phyloP scores from a whole-genome alignment of 2,329 filamentous ascomycete species.

The Aureobasidium namibiae region DNA sequence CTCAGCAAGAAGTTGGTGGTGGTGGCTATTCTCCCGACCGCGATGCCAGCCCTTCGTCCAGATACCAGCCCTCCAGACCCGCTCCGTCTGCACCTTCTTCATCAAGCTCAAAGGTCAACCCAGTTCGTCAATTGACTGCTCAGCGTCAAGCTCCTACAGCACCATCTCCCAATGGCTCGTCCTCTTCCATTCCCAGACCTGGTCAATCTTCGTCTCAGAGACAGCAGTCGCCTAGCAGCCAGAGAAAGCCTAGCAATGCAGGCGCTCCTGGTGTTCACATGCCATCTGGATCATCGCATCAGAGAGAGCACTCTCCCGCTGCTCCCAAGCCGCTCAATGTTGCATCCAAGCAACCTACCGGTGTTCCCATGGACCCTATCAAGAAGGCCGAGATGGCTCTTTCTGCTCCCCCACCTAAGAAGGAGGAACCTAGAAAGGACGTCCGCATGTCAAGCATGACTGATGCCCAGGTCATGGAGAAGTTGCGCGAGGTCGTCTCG shows the following conservation, averaged over 20 bases:
- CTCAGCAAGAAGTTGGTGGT: conserved; percentile 82
- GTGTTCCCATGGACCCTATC: conserved; percentile 55
- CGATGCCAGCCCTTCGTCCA: conserved; percentile 45
- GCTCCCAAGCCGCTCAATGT: conserved; percentile 46
- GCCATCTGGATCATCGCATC: conserved; percentile 15
- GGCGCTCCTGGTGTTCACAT: conserved; percentile 1
- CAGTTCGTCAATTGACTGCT: conserved; percentile 50
- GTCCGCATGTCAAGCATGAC: conserved; percentile 98
- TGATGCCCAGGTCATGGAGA: conserved; percentile 94
- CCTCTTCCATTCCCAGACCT: conserved; percentile 6
- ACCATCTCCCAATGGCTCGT: conserved; percentile 37
- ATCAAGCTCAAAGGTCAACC: conserved; percentile 54
- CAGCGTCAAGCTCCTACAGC: conserved; percentile 78
- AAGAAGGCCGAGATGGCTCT: conserved; percentile 87
- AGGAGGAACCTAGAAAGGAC: conserved; percentile 75
- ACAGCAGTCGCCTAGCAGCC: conserved; percentile 22
- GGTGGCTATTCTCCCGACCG: conserved; percentile 37
- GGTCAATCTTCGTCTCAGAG: conserved; percentile 23
- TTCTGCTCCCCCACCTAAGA: conserved; percentile 48
- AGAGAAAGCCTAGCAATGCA: conserved; percentile 20
- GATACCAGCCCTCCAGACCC: conserved; percentile 79
- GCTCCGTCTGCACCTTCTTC: conserved; percentile 49
- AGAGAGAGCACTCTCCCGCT: conserved; percentile 20
- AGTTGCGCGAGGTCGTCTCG: conserved; percentile 86
- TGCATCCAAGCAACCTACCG: conserved; percentile 38